These are phyloP conservation scores for Pholiota adiposa DNA, from an alignment of 1,284 basidiomycete genomes.

Conservation along the genomic window DNA sequence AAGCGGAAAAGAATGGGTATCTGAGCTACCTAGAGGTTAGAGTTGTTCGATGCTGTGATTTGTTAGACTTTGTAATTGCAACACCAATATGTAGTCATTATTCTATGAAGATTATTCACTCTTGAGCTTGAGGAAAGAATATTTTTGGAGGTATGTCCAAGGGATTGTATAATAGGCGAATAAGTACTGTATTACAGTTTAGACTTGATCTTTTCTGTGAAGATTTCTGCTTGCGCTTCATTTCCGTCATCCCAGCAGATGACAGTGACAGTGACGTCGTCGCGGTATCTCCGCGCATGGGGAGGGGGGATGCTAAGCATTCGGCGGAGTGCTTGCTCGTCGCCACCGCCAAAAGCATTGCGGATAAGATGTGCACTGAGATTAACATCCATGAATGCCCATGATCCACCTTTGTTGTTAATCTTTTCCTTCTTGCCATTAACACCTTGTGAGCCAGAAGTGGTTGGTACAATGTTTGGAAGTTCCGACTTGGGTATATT, in stretches of 20 bases:
- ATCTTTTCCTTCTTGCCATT: slow-evolving; percentile 65
- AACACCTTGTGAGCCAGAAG: slow-evolving; percentile 56
- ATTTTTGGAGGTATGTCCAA: too few species aligned
- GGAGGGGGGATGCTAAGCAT: slow-evolving; percentile 88
- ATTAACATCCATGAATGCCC: slow-evolving; percentile 89
- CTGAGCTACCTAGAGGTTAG: slow-evolving; percentile 20
- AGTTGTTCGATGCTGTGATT: neutral
- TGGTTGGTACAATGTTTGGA: slow-evolving; percentile 55
- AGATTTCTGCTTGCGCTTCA: slow-evolving; percentile 38
- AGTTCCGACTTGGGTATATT: slow-evolving; percentile 62
- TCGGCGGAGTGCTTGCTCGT: slow-evolving; percentile 68
- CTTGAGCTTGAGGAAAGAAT: too few species aligned
- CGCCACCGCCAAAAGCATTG: slow-evolving; percentile 91
- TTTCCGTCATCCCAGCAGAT: slow-evolving; percentile 79
- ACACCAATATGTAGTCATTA: neutral
- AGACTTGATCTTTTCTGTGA: slow-evolving; percentile 35
- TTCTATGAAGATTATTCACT: neutral
- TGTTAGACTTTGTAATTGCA: neutral
- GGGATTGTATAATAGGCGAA: neutral
- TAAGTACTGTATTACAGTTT: slow-evolving; percentile 23
- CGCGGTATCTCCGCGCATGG: slow-evolving; percentile 77
- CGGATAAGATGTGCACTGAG: slow-evolving; percentile 90
- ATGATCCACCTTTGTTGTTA: slow-evolving; percentile 49
- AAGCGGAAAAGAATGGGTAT: slow-evolving; percentile 35
- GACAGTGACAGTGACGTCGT: slow-evolving; percentile 92